Conservation (phyloP, 164 flowering plant species). For the Akebia trifoliata region DNA sequence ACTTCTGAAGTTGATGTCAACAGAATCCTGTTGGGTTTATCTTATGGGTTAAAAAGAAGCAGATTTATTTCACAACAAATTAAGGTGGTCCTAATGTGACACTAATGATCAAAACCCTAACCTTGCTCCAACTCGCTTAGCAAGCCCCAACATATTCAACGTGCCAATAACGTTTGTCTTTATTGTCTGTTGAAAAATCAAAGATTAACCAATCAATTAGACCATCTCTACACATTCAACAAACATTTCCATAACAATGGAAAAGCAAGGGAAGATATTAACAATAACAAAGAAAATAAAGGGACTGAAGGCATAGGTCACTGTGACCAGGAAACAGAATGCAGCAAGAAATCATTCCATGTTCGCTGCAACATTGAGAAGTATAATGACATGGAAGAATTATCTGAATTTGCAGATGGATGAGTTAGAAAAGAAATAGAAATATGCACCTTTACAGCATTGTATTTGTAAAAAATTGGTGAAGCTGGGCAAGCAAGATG, state of each 20-base stretch:
- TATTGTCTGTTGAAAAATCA: constrained; percentile 48
- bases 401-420: background rate
- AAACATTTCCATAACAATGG: background rate
- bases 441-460: constrained; percentile 70
- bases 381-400: constrained; percentile 1
- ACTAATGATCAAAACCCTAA: constrained; percentile 20
- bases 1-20: constrained; percentile 97
- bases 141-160: constrained; percentile 96
- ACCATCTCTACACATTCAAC: background rate
- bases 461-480: constrained; percentile 88
- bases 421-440: background rate
- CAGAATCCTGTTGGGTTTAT: constrained; percentile 52
- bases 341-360: background rate
- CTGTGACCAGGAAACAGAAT: background rate
- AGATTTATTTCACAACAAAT: background rate
- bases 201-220: background rate
- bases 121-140: constrained; percentile 98
- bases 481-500: constrained; percentile 99
- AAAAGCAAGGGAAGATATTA: background rate
- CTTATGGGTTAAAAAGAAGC: constrained; percentile 2
- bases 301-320: background rate
- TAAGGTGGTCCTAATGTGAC: background rate
- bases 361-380: background rate
- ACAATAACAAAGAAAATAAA: background rate
- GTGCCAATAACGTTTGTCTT: constrained; percentile 99